Conservation (phyloP, 345 rosid species). For the Arabis alpina region DNA sequence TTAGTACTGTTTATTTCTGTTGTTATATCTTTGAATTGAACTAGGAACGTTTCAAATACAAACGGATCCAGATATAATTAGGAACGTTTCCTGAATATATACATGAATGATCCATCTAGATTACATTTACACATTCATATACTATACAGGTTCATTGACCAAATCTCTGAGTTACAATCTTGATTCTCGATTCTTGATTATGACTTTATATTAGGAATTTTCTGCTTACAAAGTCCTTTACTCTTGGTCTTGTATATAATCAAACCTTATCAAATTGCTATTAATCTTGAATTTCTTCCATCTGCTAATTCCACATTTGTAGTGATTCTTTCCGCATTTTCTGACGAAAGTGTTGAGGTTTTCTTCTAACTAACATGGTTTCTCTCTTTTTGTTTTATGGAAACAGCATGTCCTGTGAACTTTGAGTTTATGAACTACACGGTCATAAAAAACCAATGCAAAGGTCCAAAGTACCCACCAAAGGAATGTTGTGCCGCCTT, state of each 20-base stretch:
- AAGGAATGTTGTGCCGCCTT: slow-evolving; percentile 53
- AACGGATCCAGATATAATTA: slow-evolving; percentile 19
- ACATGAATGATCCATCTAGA: background rate
- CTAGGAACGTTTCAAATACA: background rate
- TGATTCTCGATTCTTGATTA: background rate
- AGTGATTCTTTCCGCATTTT: background rate
- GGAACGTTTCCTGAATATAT: slow-evolving; percentile 4
- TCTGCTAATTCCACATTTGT: background rate
- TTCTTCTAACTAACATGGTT: slow-evolving; percentile 1
- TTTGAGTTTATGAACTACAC: slow-evolving; percentile 68
- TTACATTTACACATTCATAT: background rate
- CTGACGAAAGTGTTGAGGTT: background rate
- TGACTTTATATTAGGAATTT: too few relatives aligned
- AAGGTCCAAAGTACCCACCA: slow-evolving; percentile 60
- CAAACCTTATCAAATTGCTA: slow-evolving; percentile 10
- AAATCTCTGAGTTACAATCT: slow-evolving; percentile 12
- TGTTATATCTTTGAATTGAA: too few relatives aligned
- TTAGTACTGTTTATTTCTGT: background rate
- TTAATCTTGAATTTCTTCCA: background rate
- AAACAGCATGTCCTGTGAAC: slow-evolving; percentile 65
- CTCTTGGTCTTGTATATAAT: too few relatives aligned
- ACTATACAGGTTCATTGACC: slow-evolving; percentile 9
- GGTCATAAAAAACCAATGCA: slow-evolving; percentile 53
- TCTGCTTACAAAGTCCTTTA: too few relatives aligned
- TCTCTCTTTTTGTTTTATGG: background rate